Conservation (phyloP, 2,329 filamentous ascomycete genomes). For the Xylaria sp. region DNA sequence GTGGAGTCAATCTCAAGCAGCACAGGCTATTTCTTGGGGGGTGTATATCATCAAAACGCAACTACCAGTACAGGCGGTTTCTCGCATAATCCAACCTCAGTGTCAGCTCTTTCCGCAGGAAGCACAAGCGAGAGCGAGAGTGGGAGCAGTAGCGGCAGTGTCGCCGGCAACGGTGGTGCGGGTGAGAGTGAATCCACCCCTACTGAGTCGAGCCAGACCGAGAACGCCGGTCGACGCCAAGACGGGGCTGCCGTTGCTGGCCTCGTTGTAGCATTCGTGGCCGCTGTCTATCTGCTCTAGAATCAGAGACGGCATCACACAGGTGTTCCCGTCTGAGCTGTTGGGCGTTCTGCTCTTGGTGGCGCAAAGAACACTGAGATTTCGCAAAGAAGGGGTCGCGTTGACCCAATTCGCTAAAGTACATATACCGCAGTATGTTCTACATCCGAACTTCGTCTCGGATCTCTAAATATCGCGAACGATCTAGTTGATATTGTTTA, state of each 20-base stretch:
- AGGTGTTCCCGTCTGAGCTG: background rate
- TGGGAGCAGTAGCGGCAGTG: slow-evolving; percentile 6
- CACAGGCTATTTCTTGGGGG: slow-evolving; percentile 50
- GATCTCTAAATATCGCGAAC: slow-evolving; percentile 40
- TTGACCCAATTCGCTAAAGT: slow-evolving; percentile 32
- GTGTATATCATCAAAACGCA: slow-evolving; percentile 65
- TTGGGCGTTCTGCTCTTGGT: slow-evolving; percentile 21
- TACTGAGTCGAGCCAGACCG: slow-evolving; percentile 55
- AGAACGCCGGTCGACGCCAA: slow-evolving; percentile 57
- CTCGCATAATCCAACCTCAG: slow-evolving; percentile 41
- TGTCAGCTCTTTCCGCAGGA: slow-evolving; percentile 35
- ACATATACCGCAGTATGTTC: slow-evolving; percentile 37
- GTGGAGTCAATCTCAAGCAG: slow-evolving; percentile 33
- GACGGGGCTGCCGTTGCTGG: slow-evolving; percentile 63
- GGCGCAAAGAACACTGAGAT: slow-evolving; percentile 20
- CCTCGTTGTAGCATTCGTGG: slow-evolving; percentile 65
- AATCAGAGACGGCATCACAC: background rate
- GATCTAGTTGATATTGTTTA: slow-evolving; percentile 45
- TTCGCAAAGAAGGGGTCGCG: slow-evolving; percentile 18
- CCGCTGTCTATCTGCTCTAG: slow-evolving; percentile 54
- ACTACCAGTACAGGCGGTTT: slow-evolving; percentile 43
- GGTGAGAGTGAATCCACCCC: slow-evolving; percentile 45
- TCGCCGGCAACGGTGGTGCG: slow-evolving; percentile 20
- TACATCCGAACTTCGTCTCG: slow-evolving; percentile 11
- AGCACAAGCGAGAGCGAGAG: slow-evolving; percentile 34